Base-by-base conservation (phyloP, 768 basidiomycete genomes). In the Phaeotremella skinneri region DNA sequence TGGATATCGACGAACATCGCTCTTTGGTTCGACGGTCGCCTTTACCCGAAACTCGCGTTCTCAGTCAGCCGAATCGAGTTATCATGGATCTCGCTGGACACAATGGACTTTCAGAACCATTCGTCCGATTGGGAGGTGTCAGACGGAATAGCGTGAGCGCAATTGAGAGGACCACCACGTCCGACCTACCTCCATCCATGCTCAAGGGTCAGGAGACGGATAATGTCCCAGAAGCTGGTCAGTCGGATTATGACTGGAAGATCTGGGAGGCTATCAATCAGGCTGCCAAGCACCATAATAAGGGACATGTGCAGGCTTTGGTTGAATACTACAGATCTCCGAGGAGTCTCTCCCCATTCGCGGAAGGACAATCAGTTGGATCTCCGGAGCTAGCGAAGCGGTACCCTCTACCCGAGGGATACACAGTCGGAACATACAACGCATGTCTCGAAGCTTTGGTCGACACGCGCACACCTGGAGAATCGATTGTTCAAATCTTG, bases 351-450 rank as follows among this genome's bases (percentile, higher is more conserved):
- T 58, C 62, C 7, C 66, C 72, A 3, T 60, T 68, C 20, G 53
- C 53, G 16, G 1, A 47, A 13, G 49, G 54, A 6, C 39, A 55
- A 34, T 23, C 30, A 20, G 42, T 57, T 14, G 62, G 64, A 14
- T 49, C 49, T 32, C 55, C 69, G n/a, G 50, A 56, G 1, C 49
- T 62, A 2, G 39, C 56, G 3, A 42, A 62, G 3, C 49, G 62
- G 20, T 66, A 67, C 25, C 71, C 71, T 4, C 56, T 73, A 9
- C 67, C 69, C 1, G 34, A 48, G 9, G 52, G 48, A 23, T 70
- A 69, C 34, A 78, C 79, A 2, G 73, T 84, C 23, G 66, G 76
- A 25, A 82, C 85, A 21, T 89, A 85, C 78, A 90, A 90, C 66
- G 72, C 79, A 31, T 85, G 85, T 4, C 76, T 91, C 21, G 70